Base-by-base conservation (phyloP, 2,329 filamentous ascomycete species). In the Pyricularia sp. region DNA sequence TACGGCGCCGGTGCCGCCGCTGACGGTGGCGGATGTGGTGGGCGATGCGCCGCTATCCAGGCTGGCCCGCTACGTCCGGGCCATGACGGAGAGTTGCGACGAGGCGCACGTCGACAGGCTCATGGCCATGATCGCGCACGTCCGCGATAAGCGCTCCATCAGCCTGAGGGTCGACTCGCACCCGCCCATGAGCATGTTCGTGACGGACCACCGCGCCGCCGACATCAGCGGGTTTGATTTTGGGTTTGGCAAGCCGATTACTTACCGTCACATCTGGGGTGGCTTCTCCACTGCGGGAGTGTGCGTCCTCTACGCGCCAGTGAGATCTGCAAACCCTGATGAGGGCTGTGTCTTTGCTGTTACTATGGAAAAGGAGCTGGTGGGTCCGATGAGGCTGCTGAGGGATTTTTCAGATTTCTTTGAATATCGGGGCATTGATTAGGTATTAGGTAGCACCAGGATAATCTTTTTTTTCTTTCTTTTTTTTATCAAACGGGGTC, bases 21-120 rank as follows among this genome's bases (percentile, higher is more conserved):
- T 75, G 0, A 78, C 78, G 0, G 72, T 74, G 0, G 72, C 73
- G 0, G 73, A 81, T 58, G 72, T 80, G 11, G 76, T 80, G 5
- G 78, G 77, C 4, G 76, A 42, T 14, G 36, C 73, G 71, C 77
- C 79, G 0, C 71, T 82, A 0, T 73, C 75, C 1, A 72, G 73
- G 25, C 65, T 82, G 0, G 79, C 81, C 0, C 71, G 71, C 1
- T 81, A 80, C 61, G 74, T 79, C 20, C 79, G 80, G 0, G 68
- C 72, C 12, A 64, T 82, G 65, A 81, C 79, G 1, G 72, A 80
- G 68, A 73, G 75, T 61, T 73, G 76, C 0, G 79, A 77, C 0
- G 72, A 78, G 20, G 78, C 78, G 23, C 69, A 71, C 1, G 73
- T 81, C 0, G 73, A 75, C 30, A 58, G 72, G 17, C 70, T 73